Evolutionary conservation across 164 flowering plant species (phyloP).

Genomic region (Tetrastigma voinierianum): DNA sequence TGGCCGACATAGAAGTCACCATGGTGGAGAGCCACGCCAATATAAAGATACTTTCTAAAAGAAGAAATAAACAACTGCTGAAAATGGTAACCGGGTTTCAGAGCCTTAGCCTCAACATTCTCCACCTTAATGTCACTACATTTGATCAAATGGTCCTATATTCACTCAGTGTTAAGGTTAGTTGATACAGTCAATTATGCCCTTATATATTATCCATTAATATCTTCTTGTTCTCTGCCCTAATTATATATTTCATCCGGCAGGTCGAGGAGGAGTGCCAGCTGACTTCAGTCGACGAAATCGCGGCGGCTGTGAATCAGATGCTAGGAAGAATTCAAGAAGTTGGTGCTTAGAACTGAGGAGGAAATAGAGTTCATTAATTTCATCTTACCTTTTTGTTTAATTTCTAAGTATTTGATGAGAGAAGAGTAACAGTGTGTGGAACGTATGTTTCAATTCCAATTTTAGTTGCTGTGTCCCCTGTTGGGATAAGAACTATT

Average conservation of each 20-base stretch:
- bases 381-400: too few relatives aligned
- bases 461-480: too few relatives aligned
- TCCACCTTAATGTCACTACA: conserved; percentile 80
- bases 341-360: conserved; percentile 25
- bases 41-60: conserved; percentile 59
- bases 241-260: neutral
- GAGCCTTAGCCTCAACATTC: conserved; percentile 50
- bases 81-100: conserved; percentile 67
- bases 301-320: conserved; percentile 55
- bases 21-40: conserved; percentile 88
- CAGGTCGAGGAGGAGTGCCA: conserved; percentile 66
- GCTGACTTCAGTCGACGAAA: conserved; percentile 54
- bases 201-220: neutral
- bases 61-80: conserved; percentile 63
- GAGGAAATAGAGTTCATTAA: neutral
- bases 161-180: conserved; percentile 76
- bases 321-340: conserved; percentile 43
- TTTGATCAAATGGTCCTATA: conserved; percentile 61
- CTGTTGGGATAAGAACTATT: too few relatives aligned
- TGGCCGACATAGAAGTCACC: conserved; percentile 85
- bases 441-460: too few relatives aligned
- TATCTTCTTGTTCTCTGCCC: neutral
- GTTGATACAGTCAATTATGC: neutral
- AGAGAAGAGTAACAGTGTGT: too few relatives aligned
- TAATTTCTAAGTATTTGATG: too few relatives aligned